These are phyloP conservation scores for Eurotiales sp. DNA, from an alignment of 2,329 filamentous ascomycete genomes.

Conservation along the genomic window DNA sequence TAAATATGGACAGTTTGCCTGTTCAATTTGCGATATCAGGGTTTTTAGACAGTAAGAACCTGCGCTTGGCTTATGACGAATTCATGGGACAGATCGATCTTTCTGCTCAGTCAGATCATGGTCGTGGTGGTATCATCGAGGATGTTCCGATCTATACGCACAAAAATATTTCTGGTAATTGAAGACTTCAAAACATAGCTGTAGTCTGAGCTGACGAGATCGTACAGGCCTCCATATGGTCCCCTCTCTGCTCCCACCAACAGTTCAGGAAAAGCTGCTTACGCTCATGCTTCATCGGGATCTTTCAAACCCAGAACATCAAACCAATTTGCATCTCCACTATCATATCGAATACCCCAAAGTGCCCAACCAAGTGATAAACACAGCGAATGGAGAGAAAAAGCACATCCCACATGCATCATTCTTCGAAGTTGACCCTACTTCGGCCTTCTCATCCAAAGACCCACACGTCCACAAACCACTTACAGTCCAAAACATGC, in stretches of 20 bases:
- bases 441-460: slow-evolving; percentile 52
- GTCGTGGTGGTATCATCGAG: slow-evolving; percentile 18
- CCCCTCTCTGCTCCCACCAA: slow-evolving; percentile 67
- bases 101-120: slow-evolving; percentile 13
- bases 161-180: slow-evolving; percentile 35
- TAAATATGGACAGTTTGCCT: slow-evolving; percentile 31
- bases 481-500: slow-evolving; percentile 63
- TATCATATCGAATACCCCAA: slow-evolving; percentile 65
- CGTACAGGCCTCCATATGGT: slow-evolving; percentile 70
- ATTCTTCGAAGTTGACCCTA: slow-evolving; percentile 53
- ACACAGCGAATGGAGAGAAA: neutral
- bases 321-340: slow-evolving; percentile 87
- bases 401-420: no score
- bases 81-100: slow-evolving; percentile 23
- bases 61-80: slow-evolving; percentile 29
- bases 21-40: slow-evolving; percentile 25
- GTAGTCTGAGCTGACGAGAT: slow-evolving; percentile 1
- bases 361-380: neutral
- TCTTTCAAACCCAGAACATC: slow-evolving; percentile 67
- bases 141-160: slow-evolving; percentile 36
- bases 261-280: slow-evolving; percentile 66
- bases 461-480: slow-evolving; percentile 71
- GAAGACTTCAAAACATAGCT: slow-evolving; percentile 5
- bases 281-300: slow-evolving; percentile 73
- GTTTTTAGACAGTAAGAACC: slow-evolving; percentile 25